A percentile compares a stretch with the other conserved stretches of the same genome.
Conservation (phyloP, 306 rosid species). For the Argentina anserina region DNA sequence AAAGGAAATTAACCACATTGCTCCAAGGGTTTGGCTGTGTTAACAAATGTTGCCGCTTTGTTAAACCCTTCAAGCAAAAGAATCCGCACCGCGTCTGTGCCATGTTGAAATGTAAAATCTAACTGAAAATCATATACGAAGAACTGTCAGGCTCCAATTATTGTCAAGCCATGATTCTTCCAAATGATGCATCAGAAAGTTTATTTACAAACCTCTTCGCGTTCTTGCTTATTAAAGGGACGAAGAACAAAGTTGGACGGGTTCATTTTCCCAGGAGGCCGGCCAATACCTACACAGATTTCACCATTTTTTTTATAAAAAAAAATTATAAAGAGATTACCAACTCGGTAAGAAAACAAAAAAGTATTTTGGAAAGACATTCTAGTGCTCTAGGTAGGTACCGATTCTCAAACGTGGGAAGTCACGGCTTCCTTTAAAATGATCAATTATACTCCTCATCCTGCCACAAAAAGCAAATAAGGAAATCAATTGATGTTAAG, state of each 20-base stretch:
- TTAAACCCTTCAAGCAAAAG: constrained; percentile 79
- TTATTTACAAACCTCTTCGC: constrained; percentile 52
- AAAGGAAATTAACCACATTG: constrained; percentile 35
- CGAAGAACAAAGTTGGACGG: constrained; percentile 74
- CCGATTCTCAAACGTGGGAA: constrained; percentile 87
- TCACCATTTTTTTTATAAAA: background rate
- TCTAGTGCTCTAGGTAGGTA: constrained; percentile 23
- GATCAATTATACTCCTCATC: constrained; percentile 82
- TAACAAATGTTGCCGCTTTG: constrained; percentile 61
- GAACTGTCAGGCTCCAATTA: constrained; percentile 18
- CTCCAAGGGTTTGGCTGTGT: constrained; percentile 44
- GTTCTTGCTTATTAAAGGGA: constrained; percentile 71
- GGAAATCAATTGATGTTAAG: background rate
- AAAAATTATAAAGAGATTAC: background rate
- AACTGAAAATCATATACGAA: constrained; percentile 47
- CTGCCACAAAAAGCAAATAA: constrained; percentile 41
- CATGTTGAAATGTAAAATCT: constrained; percentile 66
- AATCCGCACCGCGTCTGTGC: constrained; percentile 66
- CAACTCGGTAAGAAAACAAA: background rate
- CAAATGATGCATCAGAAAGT: background rate
- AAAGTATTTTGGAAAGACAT: background rate
- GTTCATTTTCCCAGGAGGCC: constrained; percentile 70
- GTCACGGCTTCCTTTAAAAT: constrained; percentile 67
- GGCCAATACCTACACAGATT: constrained; percentile 40
- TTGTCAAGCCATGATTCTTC: constrained; percentile 3